A percentile compares a stretch with the other conserved stretches of the same genome.
Evolutionary conservation across 2,329 filamentous ascomycete genomes (phyloP).

Genomic region (Beauveria caledonica): DNA sequence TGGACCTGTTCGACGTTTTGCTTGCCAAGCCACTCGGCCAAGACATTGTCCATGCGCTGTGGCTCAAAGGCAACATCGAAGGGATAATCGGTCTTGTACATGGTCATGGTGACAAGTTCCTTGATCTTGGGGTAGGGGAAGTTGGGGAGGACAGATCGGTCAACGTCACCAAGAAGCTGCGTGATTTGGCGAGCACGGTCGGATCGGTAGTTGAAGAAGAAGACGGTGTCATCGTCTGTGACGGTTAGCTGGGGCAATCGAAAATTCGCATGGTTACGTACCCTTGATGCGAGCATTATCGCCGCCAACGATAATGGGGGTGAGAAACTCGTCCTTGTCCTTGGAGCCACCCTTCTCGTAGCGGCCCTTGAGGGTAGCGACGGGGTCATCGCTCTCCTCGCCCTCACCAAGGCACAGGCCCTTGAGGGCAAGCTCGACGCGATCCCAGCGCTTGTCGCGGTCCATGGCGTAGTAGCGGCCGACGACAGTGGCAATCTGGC

Average conservation of each 20-base stretch:
- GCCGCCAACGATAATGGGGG: constrained; percentile 91
- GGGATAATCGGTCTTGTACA: constrained; percentile 92
- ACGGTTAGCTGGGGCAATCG: not conserved
- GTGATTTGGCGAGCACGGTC: constrained; percentile 95
- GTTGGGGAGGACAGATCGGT: constrained; percentile 82
- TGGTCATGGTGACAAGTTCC: constrained; percentile 87
- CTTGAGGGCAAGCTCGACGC: constrained; percentile 82
- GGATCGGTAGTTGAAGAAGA: constrained; percentile 99
- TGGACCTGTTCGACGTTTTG: constrained; percentile 89
- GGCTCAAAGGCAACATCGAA: constrained; percentile 90
- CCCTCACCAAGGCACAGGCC: constrained; percentile 81
- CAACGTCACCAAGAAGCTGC: constrained; percentile 84
- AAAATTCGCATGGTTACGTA: constrained; percentile 26
- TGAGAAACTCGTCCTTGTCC: constrained; percentile 96
- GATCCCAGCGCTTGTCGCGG: constrained; percentile 98
- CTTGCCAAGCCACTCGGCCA: constrained; percentile 91
- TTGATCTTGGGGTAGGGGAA: constrained; percentile 90
- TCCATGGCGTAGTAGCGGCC: constrained; percentile 99
- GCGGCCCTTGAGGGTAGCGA: constrained; percentile 77
- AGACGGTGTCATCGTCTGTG: constrained; percentile 80
- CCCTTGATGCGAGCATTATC: constrained; percentile 78
- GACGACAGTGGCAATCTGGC: constrained; percentile 85
- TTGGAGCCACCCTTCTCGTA: constrained; percentile 61
- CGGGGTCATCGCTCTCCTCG: constrained; percentile 74
- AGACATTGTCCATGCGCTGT: constrained; percentile 95